phyloP scores from a whole-genome alignment of 306 rosid genomes.

The Cicer cuneatum region DNA sequence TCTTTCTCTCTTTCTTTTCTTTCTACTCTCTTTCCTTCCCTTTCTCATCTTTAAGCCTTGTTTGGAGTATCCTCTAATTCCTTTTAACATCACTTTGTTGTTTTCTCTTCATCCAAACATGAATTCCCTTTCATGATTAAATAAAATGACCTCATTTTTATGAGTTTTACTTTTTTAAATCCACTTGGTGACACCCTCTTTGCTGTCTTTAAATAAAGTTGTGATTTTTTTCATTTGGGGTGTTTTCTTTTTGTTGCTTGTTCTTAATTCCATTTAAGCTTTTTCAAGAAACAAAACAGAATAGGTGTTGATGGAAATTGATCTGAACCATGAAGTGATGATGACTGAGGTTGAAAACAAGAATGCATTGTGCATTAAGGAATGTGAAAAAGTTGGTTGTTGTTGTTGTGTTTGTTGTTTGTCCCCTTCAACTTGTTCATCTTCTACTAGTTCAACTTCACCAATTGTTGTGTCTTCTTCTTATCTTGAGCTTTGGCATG shows the following conservation, averaged over 20 bases:
- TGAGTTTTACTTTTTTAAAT: constrained; percentile 42
- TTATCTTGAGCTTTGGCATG: constrained; percentile 96
- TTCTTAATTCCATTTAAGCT: constrained; percentile 46
- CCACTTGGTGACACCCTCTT: constrained; percentile 49
- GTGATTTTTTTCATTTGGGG: constrained; percentile 34
- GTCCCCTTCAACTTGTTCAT: constrained; percentile 75
- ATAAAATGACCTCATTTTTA: constrained; percentile 62
- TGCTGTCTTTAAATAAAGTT: constrained; percentile 20
- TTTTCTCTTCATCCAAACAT: constrained; percentile 34
- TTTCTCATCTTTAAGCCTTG: constrained; percentile 45
- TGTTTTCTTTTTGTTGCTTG: neutral
- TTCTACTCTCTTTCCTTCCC: constrained; percentile 13
- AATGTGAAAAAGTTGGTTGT: constrained; percentile 58
- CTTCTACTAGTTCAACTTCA: constrained; percentile 65
- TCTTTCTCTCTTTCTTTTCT: constrained; percentile 9
- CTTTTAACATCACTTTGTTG: too few relatives aligned
- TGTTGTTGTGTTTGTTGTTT: constrained; percentile 57
- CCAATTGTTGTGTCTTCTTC: constrained; percentile 68
- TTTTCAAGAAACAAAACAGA: constrained; percentile 43
- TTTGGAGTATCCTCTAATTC: neutral
- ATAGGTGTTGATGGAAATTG: constrained; percentile 88
- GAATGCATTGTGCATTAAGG: constrained; percentile 60
- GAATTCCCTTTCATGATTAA: constrained; percentile 56
- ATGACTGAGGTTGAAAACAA: constrained; percentile 71
- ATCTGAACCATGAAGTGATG: constrained; percentile 80